A percentile compares a stretch with the other conserved stretches of the same genome.
Evolutionary conservation across 2,329 filamentous ascomycete species (phyloP).

Genomic region (Microcera coccophila): DNA sequence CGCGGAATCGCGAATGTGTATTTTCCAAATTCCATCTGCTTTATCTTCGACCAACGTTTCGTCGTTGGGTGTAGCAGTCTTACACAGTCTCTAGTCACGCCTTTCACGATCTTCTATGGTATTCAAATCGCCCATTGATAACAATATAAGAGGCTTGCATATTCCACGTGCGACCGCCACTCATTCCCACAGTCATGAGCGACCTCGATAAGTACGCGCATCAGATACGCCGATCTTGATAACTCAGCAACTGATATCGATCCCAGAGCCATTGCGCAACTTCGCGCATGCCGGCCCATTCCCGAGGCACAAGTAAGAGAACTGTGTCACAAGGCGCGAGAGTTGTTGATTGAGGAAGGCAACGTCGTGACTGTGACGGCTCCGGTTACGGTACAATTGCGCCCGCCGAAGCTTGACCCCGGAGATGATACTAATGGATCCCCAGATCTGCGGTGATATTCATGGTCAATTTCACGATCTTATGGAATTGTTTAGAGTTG

Average conservation of each 20-base stretch:
- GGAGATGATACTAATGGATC: slow-evolving; percentile 7
- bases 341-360: slow-evolving; percentile 93
- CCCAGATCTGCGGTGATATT: slow-evolving; percentile 88
- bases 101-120: slow-evolving; percentile 26
- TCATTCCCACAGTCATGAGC: slow-evolving; percentile 60
- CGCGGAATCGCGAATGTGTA: slow-evolving; percentile 12
- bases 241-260: not conserved
- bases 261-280: slow-evolving; percentile 81
- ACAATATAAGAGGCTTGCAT: slow-evolving; percentile 19
- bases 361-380: slow-evolving; percentile 95
- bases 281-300: slow-evolving; percentile 93
- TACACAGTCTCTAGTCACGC: slow-evolving; percentile 2
- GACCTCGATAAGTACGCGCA: slow-evolving; percentile 78
- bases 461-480: slow-evolving; percentile 95
- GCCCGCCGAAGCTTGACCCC: not conserved
- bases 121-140: slow-evolving; percentile 5
- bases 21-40: slow-evolving; percentile 12
- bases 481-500: slow-evolving; percentile 94
- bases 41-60: slow-evolving; percentile 5
- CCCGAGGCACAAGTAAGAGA: slow-evolving; percentile 94
- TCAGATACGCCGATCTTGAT: not conserved
- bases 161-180: slow-evolving; percentile 16
- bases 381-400: slow-evolving; percentile 72
- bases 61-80: not conserved
- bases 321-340: slow-evolving; percentile 93